A percentile compares a stretch with the other conserved stretches of the same genome.
phyloP scores from a whole-genome alignment of 176 grass and related monocot genomes.

The Microstegium vimineum region DNA sequence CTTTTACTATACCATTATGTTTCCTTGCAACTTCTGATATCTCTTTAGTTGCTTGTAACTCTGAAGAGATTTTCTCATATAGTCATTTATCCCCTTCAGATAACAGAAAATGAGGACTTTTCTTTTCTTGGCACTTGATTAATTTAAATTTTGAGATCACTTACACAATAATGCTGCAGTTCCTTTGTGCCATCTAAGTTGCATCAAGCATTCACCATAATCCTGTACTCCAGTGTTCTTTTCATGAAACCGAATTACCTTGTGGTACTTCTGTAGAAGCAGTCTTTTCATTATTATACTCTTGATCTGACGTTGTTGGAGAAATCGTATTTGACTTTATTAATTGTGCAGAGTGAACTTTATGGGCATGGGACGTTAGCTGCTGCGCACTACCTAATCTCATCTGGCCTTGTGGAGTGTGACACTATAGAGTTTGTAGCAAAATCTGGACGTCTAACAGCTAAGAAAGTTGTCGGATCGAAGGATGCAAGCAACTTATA shows the following conservation, averaged over 20 bases:
- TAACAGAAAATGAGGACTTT: neutral
- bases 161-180: neutral
- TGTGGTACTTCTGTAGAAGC: neutral
- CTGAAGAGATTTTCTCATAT: neutral
- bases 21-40: neutral
- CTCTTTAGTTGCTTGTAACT: neutral
- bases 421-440: neutral
- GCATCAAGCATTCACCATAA: neutral
- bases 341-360: conserved; percentile 10
- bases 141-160: neutral
- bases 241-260: neutral
- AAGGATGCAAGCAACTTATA: neutral
- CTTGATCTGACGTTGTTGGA: neutral
- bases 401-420: conserved; percentile 5
- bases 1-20: neutral
- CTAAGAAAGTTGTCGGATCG: neutral
- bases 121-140: neutral
- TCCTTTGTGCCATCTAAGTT: neutral
- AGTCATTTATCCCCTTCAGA: neutral
- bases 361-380: conserved; percentile 10
- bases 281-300: neutral
- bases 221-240: neutral
- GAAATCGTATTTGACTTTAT: neutral
- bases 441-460: conserved; percentile 20
- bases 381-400: neutral